phyloP scores from a whole-genome alignment of 2,329 filamentous ascomycete genomes.

The Hirsutella rhossiliensis region DNA sequence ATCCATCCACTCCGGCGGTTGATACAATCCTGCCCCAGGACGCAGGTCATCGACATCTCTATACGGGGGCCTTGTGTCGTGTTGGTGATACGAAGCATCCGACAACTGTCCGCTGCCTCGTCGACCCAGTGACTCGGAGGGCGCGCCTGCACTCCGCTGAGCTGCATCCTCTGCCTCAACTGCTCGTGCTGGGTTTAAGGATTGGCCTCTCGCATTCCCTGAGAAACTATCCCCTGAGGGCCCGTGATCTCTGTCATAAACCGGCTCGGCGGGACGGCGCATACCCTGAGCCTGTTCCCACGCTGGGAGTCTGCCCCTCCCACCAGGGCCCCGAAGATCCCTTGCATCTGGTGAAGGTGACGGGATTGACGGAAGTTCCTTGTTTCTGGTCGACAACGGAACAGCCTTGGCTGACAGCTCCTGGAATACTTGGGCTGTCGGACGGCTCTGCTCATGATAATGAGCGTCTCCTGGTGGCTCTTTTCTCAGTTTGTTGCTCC shows the following conservation, averaged over 20 bases:
- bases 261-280: slow-evolving; percentile 17
- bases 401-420: slow-evolving; percentile 4
- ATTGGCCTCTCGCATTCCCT: slow-evolving; percentile 9
- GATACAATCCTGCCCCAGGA: slow-evolving; percentile 44
- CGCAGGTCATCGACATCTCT: slow-evolving; percentile 27
- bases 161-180: slow-evolving; percentile 3
- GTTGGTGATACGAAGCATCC: slow-evolving; percentile 20
- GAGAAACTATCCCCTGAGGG: slow-evolving; percentile 16
- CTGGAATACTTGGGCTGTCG: not conserved
- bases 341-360: not conserved
- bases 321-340: not conserved
- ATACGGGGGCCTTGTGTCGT: slow-evolving; percentile 26
- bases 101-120: slow-evolving; percentile 18
- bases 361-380: slow-evolving; percentile 20
- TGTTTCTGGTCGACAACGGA: slow-evolving; percentile 13
- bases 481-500: slow-evolving; percentile 48
- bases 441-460: slow-evolving; percentile 15
- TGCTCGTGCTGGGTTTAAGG: slow-evolving; percentile 1
- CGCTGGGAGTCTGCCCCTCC: not conserved
- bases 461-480: slow-evolving; percentile 41
- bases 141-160: slow-evolving; percentile 7
- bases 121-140: slow-evolving; percentile 12
- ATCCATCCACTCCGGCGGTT: slow-evolving; percentile 47
- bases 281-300: slow-evolving; percentile 7
- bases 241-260: slow-evolving; percentile 11